phyloP scores from a whole-genome alignment of 768 basidiomycete genomes.

The Pleurotus tuber-regium region DNA sequence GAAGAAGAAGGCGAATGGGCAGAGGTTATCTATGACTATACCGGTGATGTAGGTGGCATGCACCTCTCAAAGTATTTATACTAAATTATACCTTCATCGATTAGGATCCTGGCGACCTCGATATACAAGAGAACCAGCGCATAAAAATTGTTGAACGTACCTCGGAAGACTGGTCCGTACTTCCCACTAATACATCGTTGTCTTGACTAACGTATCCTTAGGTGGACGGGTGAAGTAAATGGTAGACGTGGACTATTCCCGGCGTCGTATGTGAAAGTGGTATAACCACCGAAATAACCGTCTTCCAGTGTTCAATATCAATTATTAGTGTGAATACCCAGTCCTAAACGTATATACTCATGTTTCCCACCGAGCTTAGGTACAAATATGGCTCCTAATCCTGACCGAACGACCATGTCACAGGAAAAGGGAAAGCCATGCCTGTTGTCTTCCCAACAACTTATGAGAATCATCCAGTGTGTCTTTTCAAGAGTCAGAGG shows the following conservation, averaged over 20 bases:
- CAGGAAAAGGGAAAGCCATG: too few species aligned
- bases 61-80: too few species aligned
- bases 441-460: too few species aligned
- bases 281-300: too few species aligned
- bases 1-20: conserved; percentile 66
- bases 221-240: conserved; percentile 68
- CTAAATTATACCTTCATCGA: conserved; percentile 4
- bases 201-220: conserved; percentile 23
- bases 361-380: too few species aligned
- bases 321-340: too few species aligned
- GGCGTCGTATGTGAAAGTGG: conserved; percentile 64
- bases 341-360: too few species aligned
- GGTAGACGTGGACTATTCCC: conserved; percentile 62
- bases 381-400: too few species aligned
- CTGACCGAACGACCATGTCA: too few species aligned
- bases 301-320: too few species aligned
- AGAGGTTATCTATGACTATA: conserved; percentile 75
- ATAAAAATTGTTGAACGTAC: conserved; percentile 65
- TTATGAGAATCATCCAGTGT: too few species aligned
- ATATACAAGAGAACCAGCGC: conserved; percentile 51
- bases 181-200: conserved; percentile 7
- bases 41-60: conserved; percentile 46
- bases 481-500: too few species aligned
- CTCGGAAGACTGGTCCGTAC: conserved; percentile 72
- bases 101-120: conserved; percentile 70